Evolutionary conservation across 352 stramenopile genomes (phyloP), one percentile per base, ranked within the genome.

Genomic region (Phytophthora niederhauseri): DNA sequence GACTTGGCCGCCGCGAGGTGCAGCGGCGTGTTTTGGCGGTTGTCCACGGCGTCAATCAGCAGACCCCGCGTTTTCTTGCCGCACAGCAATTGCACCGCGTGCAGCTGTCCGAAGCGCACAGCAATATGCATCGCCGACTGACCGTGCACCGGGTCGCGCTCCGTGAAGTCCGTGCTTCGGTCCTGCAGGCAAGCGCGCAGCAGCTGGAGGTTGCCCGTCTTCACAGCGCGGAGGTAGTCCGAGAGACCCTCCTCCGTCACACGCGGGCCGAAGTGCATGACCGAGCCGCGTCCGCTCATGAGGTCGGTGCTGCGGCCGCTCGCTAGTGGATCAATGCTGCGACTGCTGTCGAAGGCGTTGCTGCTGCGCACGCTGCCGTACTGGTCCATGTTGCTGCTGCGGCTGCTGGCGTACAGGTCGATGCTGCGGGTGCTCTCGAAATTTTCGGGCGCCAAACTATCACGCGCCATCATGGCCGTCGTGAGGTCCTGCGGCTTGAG

Each of bases 1-100:
- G 88, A 96, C 60, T 93, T 93, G 28, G 86, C 88, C n/a, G 84
- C 72, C 8, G 88, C 88, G 19, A 96, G 50, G 54, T 96, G 88
- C 55, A 96, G 56, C 7, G 88, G 81, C 8, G 88, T 94, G 78
- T 96, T 96, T 46, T 84, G 57, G 17, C 88, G 82, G 41, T 80
- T 80, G 75, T 96, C 88, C 2, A 85, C 77, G 22, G 83, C 80
- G 66, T 93, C 85, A 48, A 96, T 78, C 3, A 96, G 74, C 49
- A 86, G 54, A 17, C 76, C 71, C 34, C 78, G 75, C 26, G 77
- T 78, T 36, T 82, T 82, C 68, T 90, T 91, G 34, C 86, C 78
- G 60, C 85, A 93, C 51, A 96, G 61, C 68, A 89, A 66, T 48
- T 89, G 83, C 22, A 95, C 78, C 26, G 79, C 80, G n/a, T 83